A percentile compares a stretch with the other conserved stretches of the same genome.
Conservation (phyloP, 306 rosid species). For the Acacia acuminata region DNA sequence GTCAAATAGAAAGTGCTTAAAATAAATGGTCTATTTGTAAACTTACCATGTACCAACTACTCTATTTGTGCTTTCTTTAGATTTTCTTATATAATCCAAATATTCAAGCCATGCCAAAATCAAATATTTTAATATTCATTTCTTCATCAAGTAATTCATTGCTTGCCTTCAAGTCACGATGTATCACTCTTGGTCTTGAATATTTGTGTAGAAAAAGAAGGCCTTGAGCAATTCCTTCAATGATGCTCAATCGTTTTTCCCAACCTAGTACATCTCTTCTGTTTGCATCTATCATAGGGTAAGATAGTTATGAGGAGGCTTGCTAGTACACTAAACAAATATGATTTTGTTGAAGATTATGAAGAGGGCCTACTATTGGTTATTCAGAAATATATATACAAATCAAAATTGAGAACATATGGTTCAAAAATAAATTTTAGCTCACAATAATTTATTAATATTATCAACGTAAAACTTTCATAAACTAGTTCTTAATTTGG, state of each 20-base stretch:
- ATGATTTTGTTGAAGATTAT: background rate
- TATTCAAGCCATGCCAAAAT: slow-evolving; percentile 54
- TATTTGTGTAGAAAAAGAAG: slow-evolving; percentile 41
- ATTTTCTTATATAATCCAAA: slow-evolving; percentile 27
- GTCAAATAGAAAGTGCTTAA: background rate
- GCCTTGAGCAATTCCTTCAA: slow-evolving; percentile 42
- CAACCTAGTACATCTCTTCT: slow-evolving; percentile 25
- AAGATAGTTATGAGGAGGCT: background rate
- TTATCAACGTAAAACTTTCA: too few relatives aligned
- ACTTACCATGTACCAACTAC: slow-evolving; percentile 46
- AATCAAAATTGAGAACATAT: too few relatives aligned
- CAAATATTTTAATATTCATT: slow-evolving; percentile 51
- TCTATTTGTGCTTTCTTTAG: slow-evolving; percentile 43
- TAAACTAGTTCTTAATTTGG: too few relatives aligned
- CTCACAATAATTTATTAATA: too few relatives aligned
- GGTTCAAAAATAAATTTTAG: too few relatives aligned
- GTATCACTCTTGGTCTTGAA: slow-evolving; percentile 50
- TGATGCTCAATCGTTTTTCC: slow-evolving; percentile 40
- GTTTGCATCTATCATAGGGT: slow-evolving; percentile 19
- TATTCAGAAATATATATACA: too few relatives aligned
- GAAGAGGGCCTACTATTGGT: slow-evolving; percentile 24
- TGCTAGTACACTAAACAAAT: too few relatives aligned
- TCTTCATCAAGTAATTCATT: slow-evolving; percentile 43
- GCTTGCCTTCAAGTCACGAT: slow-evolving; percentile 45
- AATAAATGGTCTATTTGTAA: background rate